Evolutionary conservation across 495 filamentous ascomycete species (phyloP), one percentile per base, ranked within the genome.

Genomic region (Copromyces sp.): DNA sequence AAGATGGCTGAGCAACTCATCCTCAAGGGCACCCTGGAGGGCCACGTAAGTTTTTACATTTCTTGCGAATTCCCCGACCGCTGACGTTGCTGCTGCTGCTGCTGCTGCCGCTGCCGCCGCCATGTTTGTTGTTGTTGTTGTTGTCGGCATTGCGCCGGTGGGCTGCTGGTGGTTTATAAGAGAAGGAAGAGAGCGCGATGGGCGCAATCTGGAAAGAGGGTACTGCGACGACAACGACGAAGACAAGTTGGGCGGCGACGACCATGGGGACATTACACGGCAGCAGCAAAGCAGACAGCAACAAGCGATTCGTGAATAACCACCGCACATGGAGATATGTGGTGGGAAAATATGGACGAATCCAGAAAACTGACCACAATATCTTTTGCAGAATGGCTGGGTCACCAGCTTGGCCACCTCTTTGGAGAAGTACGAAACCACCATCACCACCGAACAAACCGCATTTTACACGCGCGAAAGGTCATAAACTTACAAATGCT

Each of bases 21-120:
- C 87, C 92, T 97, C 85, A 93, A 94, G 86, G 94, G 94, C 82
- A 94, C 92, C 88, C 94, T 98, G 83, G 94, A 94, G 90, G 94
- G 95, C 89, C 95, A 97, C 90, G 84, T 86, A 84, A 83, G 85
- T 85, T 76, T 69, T 69, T 16, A 68, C 35, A 37, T 47, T 32
- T 39, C 42, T 77, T 79, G 40, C 39, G 59, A 77, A 65, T 76
- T 71, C 74, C 79, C 59, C 80, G 80, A 37, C 68, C 74, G 80
- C 68, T 80, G 78, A 70, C 77, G 47, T 9, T 59, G 47, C 24
- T 61, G 24, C 14, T 61, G 45, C 20, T 59, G 78, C 68, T 75
- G 80, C 68, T 80, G 78, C 70, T 78, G 47, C 24, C 32, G 47
- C 24, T 61, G 24, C 14, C 32, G 47, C 24, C 32, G 47, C 24